Conservation (phyloP, 164 flowering plant genomes). For the Stephania yunnanensis region DNA sequence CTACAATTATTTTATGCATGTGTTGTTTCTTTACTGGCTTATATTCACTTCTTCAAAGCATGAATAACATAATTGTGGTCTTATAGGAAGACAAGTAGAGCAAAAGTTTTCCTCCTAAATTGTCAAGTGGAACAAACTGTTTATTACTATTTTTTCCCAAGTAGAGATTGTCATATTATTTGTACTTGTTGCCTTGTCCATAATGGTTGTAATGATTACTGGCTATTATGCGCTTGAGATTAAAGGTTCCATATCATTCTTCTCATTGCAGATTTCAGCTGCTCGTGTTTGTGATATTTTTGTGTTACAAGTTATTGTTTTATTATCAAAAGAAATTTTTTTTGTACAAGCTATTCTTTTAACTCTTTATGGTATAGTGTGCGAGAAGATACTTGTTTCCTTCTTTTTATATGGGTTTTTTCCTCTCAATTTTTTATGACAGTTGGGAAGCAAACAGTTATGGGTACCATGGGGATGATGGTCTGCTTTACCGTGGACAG, state of each 20-base stretch:
- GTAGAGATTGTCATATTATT: too few species aligned
- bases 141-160: too few species aligned
- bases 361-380: background rate
- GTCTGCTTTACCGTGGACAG: constrained; percentile 80
- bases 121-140: too few species aligned
- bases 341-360: background rate
- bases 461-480: constrained; percentile 99
- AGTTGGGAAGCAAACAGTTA: constrained; percentile 96
- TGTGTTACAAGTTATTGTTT: background rate
- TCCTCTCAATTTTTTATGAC: constrained; percentile 7
- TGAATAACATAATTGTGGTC: too few species aligned
- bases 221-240: background rate
- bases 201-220: background rate
- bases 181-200: background rate
- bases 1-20: too few species aligned
- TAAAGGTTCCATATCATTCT: background rate
- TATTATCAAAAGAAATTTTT: background rate
- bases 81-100: too few species aligned
- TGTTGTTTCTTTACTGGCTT: too few species aligned
- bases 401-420: background rate
- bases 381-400: background rate
- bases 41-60: too few species aligned
- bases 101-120: too few species aligned
- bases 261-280: background rate
- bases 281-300: background rate